phyloP scores from a whole-genome alignment of 2,329 filamentous ascomycete genomes.

The Dactylellina sp. region DNA sequence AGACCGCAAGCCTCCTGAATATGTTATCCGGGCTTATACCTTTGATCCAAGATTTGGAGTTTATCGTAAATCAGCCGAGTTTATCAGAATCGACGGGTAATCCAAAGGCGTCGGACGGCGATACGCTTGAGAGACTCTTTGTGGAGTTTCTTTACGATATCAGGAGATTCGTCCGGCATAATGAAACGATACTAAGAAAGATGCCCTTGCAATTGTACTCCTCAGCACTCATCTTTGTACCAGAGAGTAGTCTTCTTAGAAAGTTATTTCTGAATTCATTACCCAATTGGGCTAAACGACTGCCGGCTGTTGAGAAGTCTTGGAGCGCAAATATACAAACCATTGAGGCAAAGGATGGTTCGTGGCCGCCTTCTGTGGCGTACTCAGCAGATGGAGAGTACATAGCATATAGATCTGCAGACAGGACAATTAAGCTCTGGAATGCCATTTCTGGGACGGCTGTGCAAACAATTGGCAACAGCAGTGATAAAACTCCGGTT shows the following conservation, averaged over 20 bases:
- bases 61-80: background rate
- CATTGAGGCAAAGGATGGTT: too few relatives aligned
- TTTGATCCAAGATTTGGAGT: background rate
- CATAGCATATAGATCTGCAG: background rate
- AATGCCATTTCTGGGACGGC: background rate
- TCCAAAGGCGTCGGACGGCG: too few relatives aligned
- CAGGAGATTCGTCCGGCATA: constrained; percentile 4
- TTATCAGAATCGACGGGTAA: too few relatives aligned
- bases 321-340: background rate
- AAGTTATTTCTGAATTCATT: background rate
- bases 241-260: constrained; percentile 18
- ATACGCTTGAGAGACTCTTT: background rate
- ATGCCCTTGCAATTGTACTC: constrained; percentile 33
- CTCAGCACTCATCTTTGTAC: constrained; percentile 26
- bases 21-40: background rate
- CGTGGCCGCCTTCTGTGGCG: background rate
- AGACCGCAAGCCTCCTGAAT: constrained; percentile 62
- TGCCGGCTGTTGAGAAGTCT: background rate
- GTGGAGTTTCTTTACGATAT: constrained; percentile 1
- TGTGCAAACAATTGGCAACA: too few relatives aligned
- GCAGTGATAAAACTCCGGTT: too few relatives aligned
- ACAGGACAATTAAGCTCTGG: background rate
- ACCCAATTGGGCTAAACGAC: background rate
- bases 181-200: background rate
- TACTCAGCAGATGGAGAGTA: too few relatives aligned